A percentile compares a stretch with the other conserved stretches of the same genome.
Conservation (phyloP, 176 grass and related monocot species). For the Tuctoria greenei region DNA sequence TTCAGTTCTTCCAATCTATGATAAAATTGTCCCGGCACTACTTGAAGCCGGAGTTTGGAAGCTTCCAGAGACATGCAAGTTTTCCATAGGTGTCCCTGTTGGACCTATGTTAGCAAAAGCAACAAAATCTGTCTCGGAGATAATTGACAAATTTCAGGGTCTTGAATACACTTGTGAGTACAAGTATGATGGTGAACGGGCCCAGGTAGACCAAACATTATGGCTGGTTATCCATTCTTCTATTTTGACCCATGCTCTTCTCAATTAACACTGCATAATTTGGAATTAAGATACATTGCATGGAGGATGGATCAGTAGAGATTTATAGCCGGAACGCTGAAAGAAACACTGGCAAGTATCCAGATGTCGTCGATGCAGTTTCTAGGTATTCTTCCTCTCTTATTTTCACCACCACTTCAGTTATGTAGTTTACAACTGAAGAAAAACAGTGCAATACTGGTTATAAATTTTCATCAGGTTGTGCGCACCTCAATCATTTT, state of each 20-base stretch:
- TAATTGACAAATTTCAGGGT: slow-evolving; percentile 97
- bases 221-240: slow-evolving; percentile 17
- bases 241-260: slow-evolving; percentile 22
- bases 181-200: slow-evolving; percentile 99
- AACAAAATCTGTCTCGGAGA: slow-evolving; percentile 98
- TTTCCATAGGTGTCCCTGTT: slow-evolving; percentile 96
- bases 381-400: slow-evolving; percentile 61
- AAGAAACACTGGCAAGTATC: slow-evolving; percentile 97
- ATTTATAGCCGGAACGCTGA: slow-evolving; percentile 99
- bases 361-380: slow-evolving; percentile 89
- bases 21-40: slow-evolving; percentile 85
- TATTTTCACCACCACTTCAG: not conserved
- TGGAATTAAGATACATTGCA: slow-evolving; percentile 86
- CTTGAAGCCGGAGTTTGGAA: slow-evolving; percentile 84
- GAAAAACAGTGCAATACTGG: not conserved
- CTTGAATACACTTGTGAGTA: slow-evolving; percentile 98
- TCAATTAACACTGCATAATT: slow-evolving; percentile 26
- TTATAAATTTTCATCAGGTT: not conserved
- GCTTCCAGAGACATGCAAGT: slow-evolving; percentile 91
- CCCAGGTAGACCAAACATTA: slow-evolving; percentile 62
- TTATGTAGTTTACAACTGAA: slow-evolving; percentile 3
- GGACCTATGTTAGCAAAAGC: slow-evolving; percentile 99
- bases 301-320: slow-evolving; percentile 96
- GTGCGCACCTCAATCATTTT: not conserved
- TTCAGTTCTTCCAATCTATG: slow-evolving; percentile 94